phyloP scores from a whole-genome alignment of 1,139 yeast species.

The Scheffersomyces illinoinensis region DNA sequence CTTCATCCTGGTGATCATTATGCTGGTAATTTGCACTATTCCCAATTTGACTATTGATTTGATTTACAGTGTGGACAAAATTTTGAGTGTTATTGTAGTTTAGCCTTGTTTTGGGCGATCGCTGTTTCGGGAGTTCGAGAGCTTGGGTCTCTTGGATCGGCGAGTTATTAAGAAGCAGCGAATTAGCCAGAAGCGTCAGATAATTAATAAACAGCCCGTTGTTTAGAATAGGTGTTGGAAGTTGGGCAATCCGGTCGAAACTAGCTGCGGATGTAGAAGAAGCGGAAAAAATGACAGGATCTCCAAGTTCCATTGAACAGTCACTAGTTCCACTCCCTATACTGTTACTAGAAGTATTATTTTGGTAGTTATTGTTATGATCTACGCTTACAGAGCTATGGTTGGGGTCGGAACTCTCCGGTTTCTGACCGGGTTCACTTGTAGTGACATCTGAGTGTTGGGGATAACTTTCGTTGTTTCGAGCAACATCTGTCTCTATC shows the following conservation, averaged over 20 bases:
- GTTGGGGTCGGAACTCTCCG: neutral
- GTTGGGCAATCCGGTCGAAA: conserved; percentile 15
- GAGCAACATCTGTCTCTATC: neutral
- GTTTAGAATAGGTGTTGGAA: conserved; percentile 17
- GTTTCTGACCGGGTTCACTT: neutral
- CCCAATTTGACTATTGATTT: conserved; percentile 1
- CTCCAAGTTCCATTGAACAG: conserved; percentile 2
- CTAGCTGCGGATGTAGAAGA: conserved; percentile 10
- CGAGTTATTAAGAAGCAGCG: neutral
- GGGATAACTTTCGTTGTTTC: neutral
- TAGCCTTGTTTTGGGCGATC: conserved; percentile 3
- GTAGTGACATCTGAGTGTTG: neutral
- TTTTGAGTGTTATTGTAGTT: neutral
- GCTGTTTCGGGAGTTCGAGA: neutral
- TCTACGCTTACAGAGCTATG: neutral
- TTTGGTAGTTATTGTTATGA: neutral
- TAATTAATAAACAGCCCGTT: conserved; percentile 7
- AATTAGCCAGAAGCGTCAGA: neutral
- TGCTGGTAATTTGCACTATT: neutral
- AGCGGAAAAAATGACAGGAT: conserved; percentile 8
- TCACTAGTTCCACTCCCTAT: neutral
- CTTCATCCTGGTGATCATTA: neutral
- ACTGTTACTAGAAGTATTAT: neutral
- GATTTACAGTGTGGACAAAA: neutral
- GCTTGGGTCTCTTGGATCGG: conserved; percentile 1